Evolutionary conservation across 148 eudicot genomes (phyloP), one percentile per base, ranked within the genome.

Genomic region (Mesembryanthemum crystallinum): DNA sequence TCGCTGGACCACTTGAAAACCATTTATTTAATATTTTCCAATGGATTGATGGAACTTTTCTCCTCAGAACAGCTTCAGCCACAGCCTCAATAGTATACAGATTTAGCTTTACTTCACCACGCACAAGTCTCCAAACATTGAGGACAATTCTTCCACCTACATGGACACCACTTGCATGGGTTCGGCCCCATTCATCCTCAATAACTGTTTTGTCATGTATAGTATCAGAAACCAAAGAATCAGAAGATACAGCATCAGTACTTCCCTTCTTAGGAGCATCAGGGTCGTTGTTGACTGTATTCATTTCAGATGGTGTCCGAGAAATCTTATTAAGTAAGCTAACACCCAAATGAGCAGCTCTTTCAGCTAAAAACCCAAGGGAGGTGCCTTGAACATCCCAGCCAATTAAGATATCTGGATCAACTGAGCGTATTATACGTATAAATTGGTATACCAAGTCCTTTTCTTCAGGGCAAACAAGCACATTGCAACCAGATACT

Each of bases 111-210:
- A 94, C 86, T 81, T 94, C 98, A 78, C 89, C 79, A 35, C 97
- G 93, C 85, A 90, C 84, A 59, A 94, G 85, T 65, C 98, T 86
- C 98, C 98, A 94, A 79, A 90, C 76, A 79, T 94, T 94, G 51
- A 94, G 91, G 60, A 94, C 87, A 79, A 94, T 87, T 80, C 98
- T 89, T 85, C 98, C 97, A 80, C 87, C 86, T 65, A 92, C 96
- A 85, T 90, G 97, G 67, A 95, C 67, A 76, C 96, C 99, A 72
- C 99, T 95, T 25, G 89, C 96, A 87, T 95, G 99, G 74, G 97
- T 95, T 79, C 99, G 82, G 21, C 98, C 99, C 99, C 99, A 95
- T 74, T 95, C 99, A 55, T 95, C 99, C 78, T 92, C 94, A 76
- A 90, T 90, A 77, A 95, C 71, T 59, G 85, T 58, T 70, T 83